Conservation (phyloP, 768 basidiomycete genomes). For the Boletus rex-veris region DNA sequence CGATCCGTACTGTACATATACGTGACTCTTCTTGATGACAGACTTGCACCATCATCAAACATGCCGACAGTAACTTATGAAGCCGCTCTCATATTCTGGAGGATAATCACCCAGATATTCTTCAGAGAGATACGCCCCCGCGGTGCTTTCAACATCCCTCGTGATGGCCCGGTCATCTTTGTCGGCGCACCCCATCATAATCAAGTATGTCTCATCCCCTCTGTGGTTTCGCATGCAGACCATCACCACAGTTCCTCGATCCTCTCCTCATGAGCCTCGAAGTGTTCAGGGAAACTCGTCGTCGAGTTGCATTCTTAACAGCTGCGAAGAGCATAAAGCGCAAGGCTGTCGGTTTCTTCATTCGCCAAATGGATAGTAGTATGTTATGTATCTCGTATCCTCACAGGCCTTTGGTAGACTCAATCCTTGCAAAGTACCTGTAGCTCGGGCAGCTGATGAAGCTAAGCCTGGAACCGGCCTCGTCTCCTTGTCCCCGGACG, state of each 20-base stretch:
- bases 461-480: constrained; percentile 73
- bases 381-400: constrained; percentile 40
- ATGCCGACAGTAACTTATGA: constrained; percentile 52
- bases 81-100: constrained; percentile 79
- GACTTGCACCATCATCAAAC: constrained; percentile 1
- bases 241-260: constrained; percentile 74
- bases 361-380: constrained; percentile 87
- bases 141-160: constrained; percentile 92
- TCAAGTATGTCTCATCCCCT: constrained; percentile 49
- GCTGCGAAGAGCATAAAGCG: constrained; percentile 88
- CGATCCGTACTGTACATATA: neutral
- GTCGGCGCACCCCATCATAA: constrained; percentile 92
- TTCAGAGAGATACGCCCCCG: constrained; percentile 94
- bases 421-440: constrained; percentile 63
- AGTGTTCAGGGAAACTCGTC: constrained; percentile 77
- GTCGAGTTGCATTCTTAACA: constrained; percentile 81
- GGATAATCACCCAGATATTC: constrained; percentile 85
- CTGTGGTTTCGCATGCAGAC: constrained; percentile 12
- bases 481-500: constrained; percentile 65
- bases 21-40: constrained; percentile 9
- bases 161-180: constrained; percentile 87
- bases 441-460: constrained; percentile 85
- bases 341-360: constrained; percentile 75
- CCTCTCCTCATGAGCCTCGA: constrained; percentile 81
- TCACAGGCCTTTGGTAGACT: constrained; percentile 4